Base-by-base conservation (phyloP, 495 filamentous ascomycete species). In the Aspergillus mulundensis region DNA sequence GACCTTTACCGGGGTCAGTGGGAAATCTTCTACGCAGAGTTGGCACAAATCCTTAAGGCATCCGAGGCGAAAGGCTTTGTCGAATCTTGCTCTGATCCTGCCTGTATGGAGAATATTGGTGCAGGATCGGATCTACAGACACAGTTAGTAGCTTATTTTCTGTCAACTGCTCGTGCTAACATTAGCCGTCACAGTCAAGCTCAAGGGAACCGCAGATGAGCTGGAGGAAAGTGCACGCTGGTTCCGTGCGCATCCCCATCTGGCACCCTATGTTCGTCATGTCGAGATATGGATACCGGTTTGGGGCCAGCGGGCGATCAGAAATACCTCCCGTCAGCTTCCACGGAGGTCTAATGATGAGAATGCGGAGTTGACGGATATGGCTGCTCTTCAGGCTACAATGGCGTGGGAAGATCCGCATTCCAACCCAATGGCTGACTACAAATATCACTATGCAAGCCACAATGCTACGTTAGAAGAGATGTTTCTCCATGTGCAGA, bases 201-300 rank as follows among this genome's bases (percentile, higher is more conserved):
- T 90, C 60, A 87, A 89, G 65, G 86, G 84, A 4, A 88, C 85
- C 5, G 70, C 75, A n/a, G 71, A 77, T 1, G 84, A 77, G 12
- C 66, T 87, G 42, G 67, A 75, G 10, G 74, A 79, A 40, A 78
- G 83, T 7, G 71, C 75, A 56, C 60, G 65, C 18, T 89, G 83
- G 77, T 87, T 90, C 52, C 60, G 68, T 10, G 58, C 64, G 14
- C 77, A 85, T 48, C 74, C 79, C 19, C 82, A 87, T 58, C 75
- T 90, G 4, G 72, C 77, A 28, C 53, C 66, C 3, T 82, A 87
- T 49, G 83, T 89, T 52, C 84, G 84, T 47, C 85, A 89, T 64
- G 76, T 88, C 53, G 86, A 90, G 63, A 75, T 88, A 16, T 88
- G 86, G 82, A 83, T 89, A 45, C 87, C 87, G 6, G 83, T 88